Evolutionary conservation across 441 rosid species (phyloP), one percentile per base, ranked within the genome.

Genomic region (Jatropha podagrica): DNA sequence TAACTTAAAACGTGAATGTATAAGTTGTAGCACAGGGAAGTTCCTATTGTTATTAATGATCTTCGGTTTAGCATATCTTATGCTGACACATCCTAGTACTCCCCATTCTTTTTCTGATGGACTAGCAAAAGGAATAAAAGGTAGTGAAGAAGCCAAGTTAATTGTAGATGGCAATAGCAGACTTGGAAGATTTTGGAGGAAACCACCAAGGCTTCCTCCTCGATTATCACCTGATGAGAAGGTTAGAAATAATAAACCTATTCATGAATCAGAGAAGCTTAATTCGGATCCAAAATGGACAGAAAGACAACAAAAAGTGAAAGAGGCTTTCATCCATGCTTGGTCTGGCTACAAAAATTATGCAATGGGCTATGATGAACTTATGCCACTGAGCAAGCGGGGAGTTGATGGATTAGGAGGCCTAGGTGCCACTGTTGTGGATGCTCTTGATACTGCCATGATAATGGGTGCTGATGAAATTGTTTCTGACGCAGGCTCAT

Each of bases 361-460:
- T 54, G 97, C 99, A 38, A 90, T 94, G 92, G 99, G 97, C 75
- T 88, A 81, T 81, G 98, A 96, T 83, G 99, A 96, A 84, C 97
- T 96, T 67, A 89, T 90, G 97, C 98, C 99, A 20, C 65, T 92
- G 62, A 91, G 90, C 77, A 86, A 81, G 74, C 85, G 1, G 15
- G 99, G 99, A 37, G 86, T 84, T 72, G 93, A 96, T 84, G 98
- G 96, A 8, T 83, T 96, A 79, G 99, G 99, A 80, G 99, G 99
- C 71, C 85, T 94, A 32, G 99, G 98, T 79, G 99, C 98, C 49
- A 84, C 99, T 9, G 80, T 92, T 37, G 98, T 93, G 52, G 99
- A 93, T 86, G 91, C 96, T 77, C 96, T 96, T 76, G 99, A 96
- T 81, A 92, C 99, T 79, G 97, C 99, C 66, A 91, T 96, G 89